phyloP scores from a whole-genome alignment of 2,329 filamentous ascomycete genomes.

The Blumeria hordei region DNA sequence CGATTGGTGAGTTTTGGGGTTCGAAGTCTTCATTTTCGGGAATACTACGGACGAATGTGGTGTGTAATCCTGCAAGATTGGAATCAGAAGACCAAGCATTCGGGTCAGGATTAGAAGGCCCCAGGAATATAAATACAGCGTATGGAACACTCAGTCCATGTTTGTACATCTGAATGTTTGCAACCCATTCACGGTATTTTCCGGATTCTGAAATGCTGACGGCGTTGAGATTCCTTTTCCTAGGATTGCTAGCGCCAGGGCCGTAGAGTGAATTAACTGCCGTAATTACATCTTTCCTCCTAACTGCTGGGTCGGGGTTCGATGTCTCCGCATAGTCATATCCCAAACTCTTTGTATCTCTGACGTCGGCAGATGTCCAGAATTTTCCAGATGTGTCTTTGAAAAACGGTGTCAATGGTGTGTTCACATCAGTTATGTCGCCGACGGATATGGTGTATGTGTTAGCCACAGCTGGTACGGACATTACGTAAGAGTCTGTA shows the following conservation, averaged over 20 bases:
- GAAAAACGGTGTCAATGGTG: slow-evolving; percentile 23
- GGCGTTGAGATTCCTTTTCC: background rate
- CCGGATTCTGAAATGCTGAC: background rate
- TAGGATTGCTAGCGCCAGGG: background rate
- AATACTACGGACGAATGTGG: slow-evolving; percentile 16
- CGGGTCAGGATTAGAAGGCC: slow-evolving; percentile 13
- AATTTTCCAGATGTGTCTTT: slow-evolving; percentile 21
- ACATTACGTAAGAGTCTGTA: slow-evolving; percentile 13
- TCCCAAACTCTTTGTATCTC: slow-evolving; percentile 7
- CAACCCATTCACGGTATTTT: slow-evolving; percentile 35
- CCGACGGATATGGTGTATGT: slow-evolving; percentile 13
- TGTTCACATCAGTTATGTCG: slow-evolving; percentile 7
- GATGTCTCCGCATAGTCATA: slow-evolving; percentile 14
- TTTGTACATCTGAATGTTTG: slow-evolving; percentile 37
- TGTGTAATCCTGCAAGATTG: slow-evolving; percentile 12
- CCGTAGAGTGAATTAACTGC: slow-evolving; percentile 31
- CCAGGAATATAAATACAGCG: slow-evolving; percentile 44
- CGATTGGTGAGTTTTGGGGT: slow-evolving; percentile 10
- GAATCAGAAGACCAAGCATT: slow-evolving; percentile 11
- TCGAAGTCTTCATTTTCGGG: slow-evolving; percentile 1
- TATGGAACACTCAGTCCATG: slow-evolving; percentile 36
- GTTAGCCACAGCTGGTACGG: slow-evolving; percentile 13
- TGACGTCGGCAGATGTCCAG: slow-evolving; percentile 13
- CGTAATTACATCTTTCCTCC: slow-evolving; percentile 34
- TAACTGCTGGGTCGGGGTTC: slow-evolving; percentile 28